Conservation (phyloP, 306 rosid species). For the Crataegus laevigata region DNA sequence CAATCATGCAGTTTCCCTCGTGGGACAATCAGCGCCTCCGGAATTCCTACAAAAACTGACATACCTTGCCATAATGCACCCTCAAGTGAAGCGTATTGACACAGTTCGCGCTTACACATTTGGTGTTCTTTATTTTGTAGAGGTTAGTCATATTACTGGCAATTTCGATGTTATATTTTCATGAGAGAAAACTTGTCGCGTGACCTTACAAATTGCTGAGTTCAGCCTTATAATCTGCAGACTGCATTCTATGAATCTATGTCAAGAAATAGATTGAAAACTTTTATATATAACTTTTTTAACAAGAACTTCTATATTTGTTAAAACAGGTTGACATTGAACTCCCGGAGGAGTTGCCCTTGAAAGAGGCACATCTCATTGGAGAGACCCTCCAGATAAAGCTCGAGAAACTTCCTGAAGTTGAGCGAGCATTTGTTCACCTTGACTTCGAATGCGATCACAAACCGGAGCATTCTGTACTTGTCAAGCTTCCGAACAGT, state of each 20-base stretch:
- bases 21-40: slow-evolving; percentile 93
- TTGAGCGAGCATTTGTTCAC: slow-evolving; percentile 89
- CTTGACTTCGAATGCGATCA: slow-evolving; percentile 94
- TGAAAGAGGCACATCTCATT: slow-evolving; percentile 74
- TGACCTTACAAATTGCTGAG: neutral
- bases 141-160: slow-evolving; percentile 39
- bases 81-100: slow-evolving; percentile 68
- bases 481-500: slow-evolving; percentile 56
- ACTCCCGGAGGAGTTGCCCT: slow-evolving; percentile 72
- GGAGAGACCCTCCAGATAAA: slow-evolving; percentile 75
- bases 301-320: neutral
- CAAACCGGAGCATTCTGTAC: slow-evolving; percentile 89
- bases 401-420: slow-evolving; percentile 72
- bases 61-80: slow-evolving; percentile 67
- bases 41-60: slow-evolving; percentile 84
- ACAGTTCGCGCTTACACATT: slow-evolving; percentile 97
- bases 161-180: neutral
- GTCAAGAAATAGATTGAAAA: neutral
- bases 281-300: no score
- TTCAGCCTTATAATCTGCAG: neutral
- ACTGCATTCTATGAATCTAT: neutral
- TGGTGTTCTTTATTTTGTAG: slow-evolving; percentile 92
- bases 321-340: slow-evolving; percentile 82
- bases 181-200: neutral
- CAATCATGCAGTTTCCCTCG: slow-evolving; percentile 54